These are phyloP conservation scores for Podaxis sp. DNA, from an alignment of 768 basidiomycete genomes.

Conservation along the genomic window DNA sequence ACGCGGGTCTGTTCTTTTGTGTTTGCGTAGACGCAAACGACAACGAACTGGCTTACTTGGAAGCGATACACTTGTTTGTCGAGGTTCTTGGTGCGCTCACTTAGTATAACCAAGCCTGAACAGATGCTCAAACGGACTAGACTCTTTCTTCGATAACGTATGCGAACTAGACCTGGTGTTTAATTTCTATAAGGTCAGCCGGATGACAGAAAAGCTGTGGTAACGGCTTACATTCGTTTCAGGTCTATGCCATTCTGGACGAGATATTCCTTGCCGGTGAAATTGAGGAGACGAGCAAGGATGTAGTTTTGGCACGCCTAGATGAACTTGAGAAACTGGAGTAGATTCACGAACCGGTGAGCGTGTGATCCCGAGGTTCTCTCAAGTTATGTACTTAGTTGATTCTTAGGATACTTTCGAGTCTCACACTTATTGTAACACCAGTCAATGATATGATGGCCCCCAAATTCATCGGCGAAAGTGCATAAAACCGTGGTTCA, in stretches of 20 bases:
- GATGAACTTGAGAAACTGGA: slow-evolving; percentile 94
- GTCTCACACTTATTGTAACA: slow-evolving; percentile 7
- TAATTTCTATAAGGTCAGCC: slow-evolving; percentile 91
- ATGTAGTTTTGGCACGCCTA: slow-evolving; percentile 86
- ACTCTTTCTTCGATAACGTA: slow-evolving; percentile 98
- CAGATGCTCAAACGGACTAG: slow-evolving; percentile 36
- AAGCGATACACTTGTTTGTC: slow-evolving; percentile 97
- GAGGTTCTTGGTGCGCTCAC: slow-evolving; percentile 83
- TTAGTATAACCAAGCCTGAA: slow-evolving; percentile 2
- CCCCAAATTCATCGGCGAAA: slow-evolving; percentile 6
- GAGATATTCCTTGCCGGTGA: slow-evolving; percentile 99
- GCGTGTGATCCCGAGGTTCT: neutral
- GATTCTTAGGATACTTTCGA: neutral
- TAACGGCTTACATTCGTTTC: slow-evolving; percentile 4
- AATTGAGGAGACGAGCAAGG: slow-evolving; percentile 97
- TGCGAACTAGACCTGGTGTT: slow-evolving; percentile 98
- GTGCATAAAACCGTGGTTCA: slow-evolving; percentile 7
- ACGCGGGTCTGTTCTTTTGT: slow-evolving; percentile 97
- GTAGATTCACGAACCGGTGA: slow-evolving; percentile 32
- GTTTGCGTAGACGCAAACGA: slow-evolving; percentile 98
- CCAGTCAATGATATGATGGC: neutral
- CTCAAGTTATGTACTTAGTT: neutral
- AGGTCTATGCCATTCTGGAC: slow-evolving; percentile 98
- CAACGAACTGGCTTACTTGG: slow-evolving; percentile 95
- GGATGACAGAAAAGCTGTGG: neutral